A percentile compares a stretch with the other conserved stretches of the same genome.
Conservation (phyloP, 331 rosid species). For the Malus hybrid region DNA sequence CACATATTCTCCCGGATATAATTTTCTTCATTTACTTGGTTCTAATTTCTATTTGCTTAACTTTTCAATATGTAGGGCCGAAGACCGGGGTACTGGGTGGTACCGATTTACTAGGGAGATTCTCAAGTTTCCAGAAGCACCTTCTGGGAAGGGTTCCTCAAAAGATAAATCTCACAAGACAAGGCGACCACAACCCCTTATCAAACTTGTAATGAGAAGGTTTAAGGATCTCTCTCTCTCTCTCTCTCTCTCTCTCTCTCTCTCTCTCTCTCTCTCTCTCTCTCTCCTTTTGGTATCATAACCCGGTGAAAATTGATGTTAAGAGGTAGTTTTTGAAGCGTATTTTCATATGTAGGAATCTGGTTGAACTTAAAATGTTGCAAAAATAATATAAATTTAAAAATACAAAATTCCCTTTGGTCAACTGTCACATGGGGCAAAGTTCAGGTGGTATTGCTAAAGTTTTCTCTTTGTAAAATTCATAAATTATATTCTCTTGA, state of each 20-base stretch:
- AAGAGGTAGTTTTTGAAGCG: neutral
- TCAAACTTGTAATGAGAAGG: constrained; percentile 99
- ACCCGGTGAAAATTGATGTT: neutral
- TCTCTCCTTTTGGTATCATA: constrained; percentile 8
- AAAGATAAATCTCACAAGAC: constrained; percentile 82
- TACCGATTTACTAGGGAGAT: constrained; percentile 93
- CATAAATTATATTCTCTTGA: neutral
- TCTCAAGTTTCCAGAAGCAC: constrained; percentile 90
- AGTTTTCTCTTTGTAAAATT: neutral
- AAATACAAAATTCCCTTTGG: too few species aligned
- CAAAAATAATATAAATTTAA: too few species aligned
- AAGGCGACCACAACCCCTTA: constrained; percentile 91
- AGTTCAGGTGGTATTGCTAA: neutral
- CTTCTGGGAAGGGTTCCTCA: constrained; percentile 59
- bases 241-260: neutral
- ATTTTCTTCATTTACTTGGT: constrained; percentile 30
- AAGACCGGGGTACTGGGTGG: constrained; percentile 99
- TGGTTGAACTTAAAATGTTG: neutral
- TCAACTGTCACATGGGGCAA: too few species aligned
- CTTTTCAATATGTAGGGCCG: too few species aligned
- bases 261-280: neutral
- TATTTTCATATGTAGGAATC: neutral
- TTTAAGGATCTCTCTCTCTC: constrained; percentile 23
- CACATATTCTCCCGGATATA: too few species aligned
- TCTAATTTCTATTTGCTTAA: too few species aligned